A percentile compares a stretch with the other conserved stretches of the same genome.
phyloP scores from a whole-genome alignment of 1,139 yeast species.

The Lodderomyces elongisporus region DNA sequence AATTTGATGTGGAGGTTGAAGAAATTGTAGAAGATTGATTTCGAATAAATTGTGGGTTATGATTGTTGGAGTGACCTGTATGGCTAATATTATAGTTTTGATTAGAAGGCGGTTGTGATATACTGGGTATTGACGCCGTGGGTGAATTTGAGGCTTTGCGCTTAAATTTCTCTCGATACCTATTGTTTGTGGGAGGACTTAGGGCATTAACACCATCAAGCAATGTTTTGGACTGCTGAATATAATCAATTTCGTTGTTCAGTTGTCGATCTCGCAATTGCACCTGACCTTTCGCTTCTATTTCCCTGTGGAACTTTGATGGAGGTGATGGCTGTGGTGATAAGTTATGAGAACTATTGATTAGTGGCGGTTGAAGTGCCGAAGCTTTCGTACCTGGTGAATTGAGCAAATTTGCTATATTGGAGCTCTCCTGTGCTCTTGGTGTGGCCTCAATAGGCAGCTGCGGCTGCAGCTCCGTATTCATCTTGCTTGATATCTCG shows the following conservation, averaged over 20 bases:
- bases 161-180: background rate
- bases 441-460: slow-evolving; percentile 9
- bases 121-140: too few species aligned
- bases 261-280: background rate
- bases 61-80: too few species aligned
- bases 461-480: slow-evolving; percentile 4
- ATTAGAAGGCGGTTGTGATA: too few species aligned
- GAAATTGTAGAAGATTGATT: too few species aligned
- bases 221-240: slow-evolving; percentile 1
- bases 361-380: background rate
- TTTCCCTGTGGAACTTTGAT: background rate
- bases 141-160: too few species aligned
- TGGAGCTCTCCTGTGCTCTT: slow-evolving; percentile 13
- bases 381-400: slow-evolving; percentile 4
- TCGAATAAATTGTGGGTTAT: too few species aligned
- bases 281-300: background rate
- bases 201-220: slow-evolving; percentile 8
- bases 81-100: too few species aligned
- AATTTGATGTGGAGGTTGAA: too few species aligned
- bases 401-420: slow-evolving; percentile 12
- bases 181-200: slow-evolving; percentile 7
- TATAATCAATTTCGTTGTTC: background rate
- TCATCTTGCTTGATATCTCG: slow-evolving; percentile 17
- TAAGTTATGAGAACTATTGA: too few species aligned
- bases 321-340: background rate